These are phyloP conservation scores for Fallopia convolvulus DNA, from an alignment of 148 eudicot genomes.

Conservation along the genomic window DNA sequence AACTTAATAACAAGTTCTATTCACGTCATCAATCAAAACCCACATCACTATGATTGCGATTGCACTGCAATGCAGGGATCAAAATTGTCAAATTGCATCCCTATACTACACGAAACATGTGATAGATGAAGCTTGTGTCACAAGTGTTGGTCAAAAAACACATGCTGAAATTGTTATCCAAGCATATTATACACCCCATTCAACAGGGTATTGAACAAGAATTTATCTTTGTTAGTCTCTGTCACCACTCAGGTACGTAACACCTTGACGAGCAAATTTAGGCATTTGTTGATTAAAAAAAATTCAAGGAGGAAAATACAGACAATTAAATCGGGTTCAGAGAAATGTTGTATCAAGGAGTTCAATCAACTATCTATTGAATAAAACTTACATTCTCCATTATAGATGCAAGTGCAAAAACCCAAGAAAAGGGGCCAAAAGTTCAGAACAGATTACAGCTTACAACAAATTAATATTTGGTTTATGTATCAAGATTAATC, in stretches of 20 bases:
- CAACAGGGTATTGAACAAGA: too few relatives aligned
- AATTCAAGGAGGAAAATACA: not conserved
- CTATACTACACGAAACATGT: not conserved
- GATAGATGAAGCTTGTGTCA: too few relatives aligned
- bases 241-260: not conserved
- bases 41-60: not conserved
- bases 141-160: too few relatives aligned
- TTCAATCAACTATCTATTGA: not conserved
- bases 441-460: constrained; percentile 1
- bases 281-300: not conserved
- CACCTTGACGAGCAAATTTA: not conserved
- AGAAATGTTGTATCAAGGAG: not conserved
- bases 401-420: not conserved
- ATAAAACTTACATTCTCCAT: not conserved
- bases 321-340: too few relatives aligned
- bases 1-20: not conserved
- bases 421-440: not conserved
- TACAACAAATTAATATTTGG: constrained; percentile 1
- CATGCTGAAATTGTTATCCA: too few relatives aligned
- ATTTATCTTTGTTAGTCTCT: too few relatives aligned
- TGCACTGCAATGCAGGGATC: not conserved
- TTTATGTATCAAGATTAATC: constrained; percentile 7
- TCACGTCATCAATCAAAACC: not conserved
- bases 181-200: too few relatives aligned
- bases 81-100: not conserved